Base-by-base conservation (phyloP, 306 rosid genomes). In the Cucumis hystrix region DNA sequence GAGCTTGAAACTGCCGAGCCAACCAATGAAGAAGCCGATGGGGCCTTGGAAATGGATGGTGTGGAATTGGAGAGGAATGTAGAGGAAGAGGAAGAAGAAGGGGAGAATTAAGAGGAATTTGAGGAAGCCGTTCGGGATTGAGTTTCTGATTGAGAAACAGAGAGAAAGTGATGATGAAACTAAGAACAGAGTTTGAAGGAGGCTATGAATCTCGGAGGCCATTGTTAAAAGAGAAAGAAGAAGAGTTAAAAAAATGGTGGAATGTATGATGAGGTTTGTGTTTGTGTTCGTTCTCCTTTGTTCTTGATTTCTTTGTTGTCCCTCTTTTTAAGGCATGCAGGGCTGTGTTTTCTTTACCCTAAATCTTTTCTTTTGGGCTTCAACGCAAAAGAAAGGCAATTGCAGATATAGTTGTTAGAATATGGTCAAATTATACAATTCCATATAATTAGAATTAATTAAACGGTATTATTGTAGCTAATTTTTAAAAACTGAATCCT, bases 1-100 rank as follows among this genome's bases (percentile, higher is more conserved):
- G 40, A 87, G 88, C 56, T 87, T 85, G 84, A 85, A 87, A 23
- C 58, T 83, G 25, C 76, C 85, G 5, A 85, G 85, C 88, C 90
- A 87, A 6, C 82, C 77, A 7, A 87, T 40, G 65, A 87, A 77
- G 78, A 87, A 85, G 20, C 85, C 70, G 14, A 81, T 4, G 2
- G 67, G 9, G 13, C 88, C 88, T 0, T 79, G 84, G 0, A 85
- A 80, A 68, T 76, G 75, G 33, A 85, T 18, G 81, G 89, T 77
- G 28, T 79, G 61, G 52, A 87, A 75, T 20, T n/a, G 67, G 40
- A 87, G 85, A 79, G 94, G 94, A 73, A 89, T 82, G 82, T 69
- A 76, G 82, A 84, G 65, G 82, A 79, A 83, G 80, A 84, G 58
- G 33, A 14, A 72, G 52, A 89, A 25, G 15, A 87, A 43, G 9